phyloP scores from a whole-genome alignment of 2,329 filamentous ascomycete genomes.

The Septoria linicola region DNA sequence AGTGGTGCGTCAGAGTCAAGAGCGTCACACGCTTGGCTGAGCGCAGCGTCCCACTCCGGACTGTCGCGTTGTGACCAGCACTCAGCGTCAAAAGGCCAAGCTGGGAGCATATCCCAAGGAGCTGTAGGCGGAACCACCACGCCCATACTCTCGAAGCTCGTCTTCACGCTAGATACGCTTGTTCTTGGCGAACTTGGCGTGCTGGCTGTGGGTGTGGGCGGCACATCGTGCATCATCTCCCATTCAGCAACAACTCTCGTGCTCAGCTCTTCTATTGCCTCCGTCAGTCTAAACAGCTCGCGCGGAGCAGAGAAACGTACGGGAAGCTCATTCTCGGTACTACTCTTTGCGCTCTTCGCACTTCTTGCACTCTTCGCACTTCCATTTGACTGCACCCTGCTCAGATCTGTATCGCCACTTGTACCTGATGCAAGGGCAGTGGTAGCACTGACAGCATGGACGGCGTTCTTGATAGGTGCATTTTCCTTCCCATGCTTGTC shows the following conservation, averaged over 20 bases:
- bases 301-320: slow-evolving; percentile 78
- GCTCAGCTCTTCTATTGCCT: slow-evolving; percentile 65
- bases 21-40: slow-evolving; percentile 57
- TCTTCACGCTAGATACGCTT: background rate
- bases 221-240: slow-evolving; percentile 53
- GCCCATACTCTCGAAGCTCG: background rate
- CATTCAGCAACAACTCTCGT: slow-evolving; percentile 62
- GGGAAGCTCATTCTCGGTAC: slow-evolving; percentile 40
- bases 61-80: slow-evolving; percentile 47
- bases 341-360: slow-evolving; percentile 6
- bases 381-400: background rate
- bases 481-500: slow-evolving; percentile 23
- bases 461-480: slow-evolving; percentile 15
- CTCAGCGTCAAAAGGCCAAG: slow-evolving; percentile 61
- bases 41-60: slow-evolving; percentile 45
- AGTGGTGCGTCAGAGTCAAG: slow-evolving; percentile 70
- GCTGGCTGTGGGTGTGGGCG: slow-evolving; percentile 35
- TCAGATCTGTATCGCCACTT: background rate
- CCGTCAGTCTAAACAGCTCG: slow-evolving; percentile 85
- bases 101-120: slow-evolving; percentile 55
- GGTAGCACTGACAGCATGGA: slow-evolving; percentile 20
- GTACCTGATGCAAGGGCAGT: slow-evolving; percentile 14
- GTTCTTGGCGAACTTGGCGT: slow-evolving; percentile 7
- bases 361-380: slow-evolving; percentile 11
- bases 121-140: slow-evolving; percentile 30